Percentiles rank a stretch among this genome's conserved stretches.
These are phyloP conservation scores for Cantharellus anzutake DNA, from an alignment of 768 basidiomycete species.

Conservation along the genomic window DNA sequence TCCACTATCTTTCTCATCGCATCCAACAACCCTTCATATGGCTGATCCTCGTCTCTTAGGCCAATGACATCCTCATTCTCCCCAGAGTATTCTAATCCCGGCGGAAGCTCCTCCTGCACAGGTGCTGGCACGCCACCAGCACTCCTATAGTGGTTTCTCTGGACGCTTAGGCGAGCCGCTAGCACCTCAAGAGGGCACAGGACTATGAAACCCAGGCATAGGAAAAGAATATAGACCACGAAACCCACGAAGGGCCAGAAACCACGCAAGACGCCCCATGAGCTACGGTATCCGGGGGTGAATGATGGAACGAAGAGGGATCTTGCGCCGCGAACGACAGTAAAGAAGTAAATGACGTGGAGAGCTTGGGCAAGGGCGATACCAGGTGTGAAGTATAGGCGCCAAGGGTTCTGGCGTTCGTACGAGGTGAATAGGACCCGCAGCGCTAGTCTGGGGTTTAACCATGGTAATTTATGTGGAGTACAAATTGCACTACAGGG, in stretches of 20 bases:
- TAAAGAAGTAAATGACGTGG: conserved; percentile 27
- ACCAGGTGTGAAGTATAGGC: conserved; percentile 62
- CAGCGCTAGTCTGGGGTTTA: conserved; percentile 35
- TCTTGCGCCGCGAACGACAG: conserved; percentile 26
- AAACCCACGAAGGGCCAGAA: conserved; percentile 29
- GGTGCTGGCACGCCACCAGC: conserved; percentile 50
- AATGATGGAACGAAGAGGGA: conserved; percentile 35
- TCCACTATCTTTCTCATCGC: conserved; percentile 57
- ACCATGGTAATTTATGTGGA: conserved; percentile 53
- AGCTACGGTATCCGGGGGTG: conserved; percentile 13
- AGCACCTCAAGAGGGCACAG: conserved; percentile 70
- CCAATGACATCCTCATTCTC: conserved; percentile 72
- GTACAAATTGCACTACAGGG: conserved; percentile 56
- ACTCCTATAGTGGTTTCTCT: conserved; percentile 56
- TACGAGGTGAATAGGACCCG: conserved; percentile 64
- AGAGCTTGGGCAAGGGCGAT: conserved; percentile 26
- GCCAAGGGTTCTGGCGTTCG: conserved; percentile 61
- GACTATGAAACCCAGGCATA: conserved; percentile 34
- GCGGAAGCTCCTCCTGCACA: conserved; percentile 13
- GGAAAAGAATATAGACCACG: conserved; percentile 16
- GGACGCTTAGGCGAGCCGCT: conserved; percentile 56
- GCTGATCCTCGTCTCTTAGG: conserved; percentile 57
- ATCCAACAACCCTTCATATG: conserved; percentile 55
- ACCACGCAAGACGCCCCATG: conserved; percentile 23
- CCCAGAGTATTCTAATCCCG: conserved; percentile 37